Percentiles rank a stretch among this genome's conserved stretches.
These are phyloP conservation scores for Coniochaeta hoffmannii DNA, from an alignment of 2,329 filamentous ascomycete species.

Conservation along the genomic window DNA sequence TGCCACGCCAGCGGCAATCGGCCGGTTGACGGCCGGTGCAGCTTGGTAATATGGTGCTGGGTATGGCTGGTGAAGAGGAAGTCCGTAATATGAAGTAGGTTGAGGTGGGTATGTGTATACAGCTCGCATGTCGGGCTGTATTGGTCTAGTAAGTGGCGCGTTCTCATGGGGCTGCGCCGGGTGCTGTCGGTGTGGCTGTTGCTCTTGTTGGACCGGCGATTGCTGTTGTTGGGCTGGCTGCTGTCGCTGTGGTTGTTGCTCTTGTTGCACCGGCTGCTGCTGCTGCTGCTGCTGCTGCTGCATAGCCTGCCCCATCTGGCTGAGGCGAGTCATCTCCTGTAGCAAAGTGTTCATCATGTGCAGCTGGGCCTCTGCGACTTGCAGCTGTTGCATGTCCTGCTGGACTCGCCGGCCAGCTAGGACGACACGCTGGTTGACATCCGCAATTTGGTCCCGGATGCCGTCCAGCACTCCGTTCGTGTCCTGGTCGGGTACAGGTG, in stretches of 20 bases:
- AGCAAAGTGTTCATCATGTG: slow-evolving; percentile 61
- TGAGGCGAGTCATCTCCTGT: slow-evolving; percentile 59
- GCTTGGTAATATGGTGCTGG: background rate
- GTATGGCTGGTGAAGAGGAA: slow-evolving; percentile 8
- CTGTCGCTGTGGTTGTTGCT: slow-evolving; percentile 12
- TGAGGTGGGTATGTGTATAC: too few relatives aligned
- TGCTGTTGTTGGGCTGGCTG: slow-evolving; percentile 4
- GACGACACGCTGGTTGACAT: slow-evolving; percentile 58
- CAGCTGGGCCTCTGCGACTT: slow-evolving; percentile 59
- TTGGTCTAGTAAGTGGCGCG: too few relatives aligned
- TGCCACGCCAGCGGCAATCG: slow-evolving; percentile 3
- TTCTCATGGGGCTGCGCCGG: too few relatives aligned
- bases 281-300: slow-evolving; percentile 26
- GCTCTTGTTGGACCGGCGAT: slow-evolving; percentile 6
- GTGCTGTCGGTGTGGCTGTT: too few relatives aligned
- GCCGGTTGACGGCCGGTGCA: slow-evolving; percentile 14
- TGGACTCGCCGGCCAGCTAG: slow-evolving; percentile 54
- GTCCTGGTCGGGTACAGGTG: slow-evolving; percentile 10
- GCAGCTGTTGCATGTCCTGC: slow-evolving; percentile 57
- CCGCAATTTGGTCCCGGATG: slow-evolving; percentile 53
- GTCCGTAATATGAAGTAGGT: too few relatives aligned
- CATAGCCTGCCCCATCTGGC: slow-evolving; percentile 26
- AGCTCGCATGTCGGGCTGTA: too few relatives aligned
- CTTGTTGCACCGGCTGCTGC: slow-evolving; percentile 14
- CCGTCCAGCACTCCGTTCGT: slow-evolving; percentile 21